These are phyloP conservation scores for Cicer bijugum DNA, from an alignment of 306 rosid genomes.

Conservation along the genomic window DNA sequence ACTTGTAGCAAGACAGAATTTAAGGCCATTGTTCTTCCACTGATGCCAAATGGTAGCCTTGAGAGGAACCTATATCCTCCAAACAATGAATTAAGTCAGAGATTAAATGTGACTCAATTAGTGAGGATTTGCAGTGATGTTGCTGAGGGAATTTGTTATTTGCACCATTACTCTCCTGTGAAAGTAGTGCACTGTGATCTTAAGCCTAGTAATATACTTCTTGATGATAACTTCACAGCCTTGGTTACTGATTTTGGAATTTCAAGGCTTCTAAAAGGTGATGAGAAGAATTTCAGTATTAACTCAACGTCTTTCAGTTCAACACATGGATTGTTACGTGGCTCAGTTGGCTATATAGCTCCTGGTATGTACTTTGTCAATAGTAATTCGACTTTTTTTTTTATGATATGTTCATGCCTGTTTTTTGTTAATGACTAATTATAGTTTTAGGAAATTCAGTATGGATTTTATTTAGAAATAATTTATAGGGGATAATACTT, in stretches of 20 bases:
- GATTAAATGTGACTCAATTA: constrained; percentile 64
- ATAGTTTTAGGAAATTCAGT: neutral
- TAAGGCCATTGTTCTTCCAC: constrained; percentile 90
- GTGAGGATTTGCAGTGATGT: constrained; percentile 85
- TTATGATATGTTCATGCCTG: neutral
- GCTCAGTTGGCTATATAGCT: constrained; percentile 90
- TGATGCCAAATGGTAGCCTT: constrained; percentile 87
- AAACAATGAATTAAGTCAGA: constrained; percentile 52
- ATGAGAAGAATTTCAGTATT: constrained; percentile 34
- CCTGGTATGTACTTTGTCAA: constrained; percentile 66
- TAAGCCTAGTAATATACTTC: constrained; percentile 91
- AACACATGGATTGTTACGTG: constrained; percentile 76
- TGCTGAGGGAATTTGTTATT: constrained; percentile 85
- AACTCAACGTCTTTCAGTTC: constrained; percentile 64
- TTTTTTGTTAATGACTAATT: neutral
- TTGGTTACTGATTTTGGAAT: constrained; percentile 93
- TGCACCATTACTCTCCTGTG: constrained; percentile 84
- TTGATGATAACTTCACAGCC: constrained; percentile 81
- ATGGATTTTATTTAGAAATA: constrained; percentile 1
- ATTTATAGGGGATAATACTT: neutral
- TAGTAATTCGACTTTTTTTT: constrained; percentile 12
- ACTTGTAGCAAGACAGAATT: constrained; percentile 74
- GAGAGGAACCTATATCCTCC: constrained; percentile 81
- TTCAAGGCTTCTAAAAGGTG: constrained; percentile 66
- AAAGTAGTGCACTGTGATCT: constrained; percentile 89